Evolutionary conservation across 2,329 filamentous ascomycete genomes (phyloP), one percentile per base, ranked within the genome.

Genomic region (Xylariaceae sp.): DNA sequence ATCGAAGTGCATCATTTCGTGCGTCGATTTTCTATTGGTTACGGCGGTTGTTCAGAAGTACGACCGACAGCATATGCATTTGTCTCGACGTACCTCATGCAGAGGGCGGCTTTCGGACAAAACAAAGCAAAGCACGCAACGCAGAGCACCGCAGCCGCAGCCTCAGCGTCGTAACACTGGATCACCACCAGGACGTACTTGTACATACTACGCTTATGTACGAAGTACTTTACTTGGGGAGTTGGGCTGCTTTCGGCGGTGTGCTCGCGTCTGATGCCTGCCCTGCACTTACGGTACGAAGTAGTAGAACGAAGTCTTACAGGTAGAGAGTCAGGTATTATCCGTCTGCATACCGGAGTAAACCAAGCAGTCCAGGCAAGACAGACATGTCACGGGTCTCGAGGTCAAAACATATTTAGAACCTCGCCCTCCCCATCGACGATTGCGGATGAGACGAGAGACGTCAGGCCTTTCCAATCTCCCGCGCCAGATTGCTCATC

Each of bases 121-220:
- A 42, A 51, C 52, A 59, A 55, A 45, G 9, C 11, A 42, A 13
- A 42, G 9, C 37, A 42, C 37, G 8, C 37, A 39, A 37, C 18
- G 55, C 53, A 59, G 52, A 51, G 17, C 17, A 50, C 30, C 17
- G 17, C 56, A 55, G 56, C 50, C 56, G 17, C 50, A 45, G 30
- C 52, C 30, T 45, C 57, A 42, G 51, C 47, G 39, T 30, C 23
- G 23, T 48, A 13, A 42, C 37, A 42, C 37, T 42, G 37, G 11
- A 9, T 42, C 9, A 13, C 37, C 37, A 42, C 23, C 23, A 30
- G 23, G 23, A 30, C 23, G 23, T 30, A 30, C 23, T 42, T 9
- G 37, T 42, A 9, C 11, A 42, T 42, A 42, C 37, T 9, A 42
- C 23, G 23, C 23, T 30, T 30, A 30, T 30, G 37, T 13, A 42